Conservation (phyloP, 2,329 filamentous ascomycete species). For the Colletotrichum sp. region DNA sequence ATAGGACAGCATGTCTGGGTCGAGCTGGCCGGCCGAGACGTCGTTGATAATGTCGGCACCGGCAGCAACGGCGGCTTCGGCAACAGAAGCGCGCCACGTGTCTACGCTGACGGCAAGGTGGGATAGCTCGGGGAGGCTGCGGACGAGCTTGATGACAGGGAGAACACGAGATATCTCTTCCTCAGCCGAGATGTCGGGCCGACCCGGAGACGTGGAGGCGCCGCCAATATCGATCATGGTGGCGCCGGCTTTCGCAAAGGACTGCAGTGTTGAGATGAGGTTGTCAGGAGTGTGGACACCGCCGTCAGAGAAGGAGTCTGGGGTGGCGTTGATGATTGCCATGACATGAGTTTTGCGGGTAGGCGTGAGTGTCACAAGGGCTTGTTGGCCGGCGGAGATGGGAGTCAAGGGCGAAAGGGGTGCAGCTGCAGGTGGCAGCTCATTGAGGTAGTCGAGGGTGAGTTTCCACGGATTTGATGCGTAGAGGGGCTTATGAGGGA, state of each 20-base stretch:
- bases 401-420: conserved; percentile 66
- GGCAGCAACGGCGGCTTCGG: conserved; percentile 73
- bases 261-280: conserved; percentile 63
- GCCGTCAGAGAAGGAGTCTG: conserved; percentile 96
- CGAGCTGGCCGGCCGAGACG: conserved; percentile 81
- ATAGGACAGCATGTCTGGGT: conserved; percentile 81
- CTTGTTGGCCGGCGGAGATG: conserved; percentile 44
- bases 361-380: conserved; percentile 63
- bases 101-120: conserved; percentile 84
- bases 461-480: conserved; percentile 63
- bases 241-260: conserved; percentile 72
- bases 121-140: conserved; percentile 65
- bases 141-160: conserved; percentile 78
- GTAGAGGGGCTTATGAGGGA: conserved; percentile 59
- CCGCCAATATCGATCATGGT: conserved; percentile 92
- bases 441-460: conserved; percentile 65
- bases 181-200: conserved; percentile 68
- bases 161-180: conserved; percentile 82
- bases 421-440: conserved; percentile 53
- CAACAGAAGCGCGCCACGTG: conserved; percentile 88
- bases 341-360: conserved; percentile 78
- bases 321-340: conserved; percentile 94
- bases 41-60: conserved; percentile 97
- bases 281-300: conserved; percentile 64
- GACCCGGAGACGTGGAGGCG: conserved; percentile 85